phyloP scores from a whole-genome alignment of 768 basidiomycete genomes.

The Gloeophyllum trabeum region DNA sequence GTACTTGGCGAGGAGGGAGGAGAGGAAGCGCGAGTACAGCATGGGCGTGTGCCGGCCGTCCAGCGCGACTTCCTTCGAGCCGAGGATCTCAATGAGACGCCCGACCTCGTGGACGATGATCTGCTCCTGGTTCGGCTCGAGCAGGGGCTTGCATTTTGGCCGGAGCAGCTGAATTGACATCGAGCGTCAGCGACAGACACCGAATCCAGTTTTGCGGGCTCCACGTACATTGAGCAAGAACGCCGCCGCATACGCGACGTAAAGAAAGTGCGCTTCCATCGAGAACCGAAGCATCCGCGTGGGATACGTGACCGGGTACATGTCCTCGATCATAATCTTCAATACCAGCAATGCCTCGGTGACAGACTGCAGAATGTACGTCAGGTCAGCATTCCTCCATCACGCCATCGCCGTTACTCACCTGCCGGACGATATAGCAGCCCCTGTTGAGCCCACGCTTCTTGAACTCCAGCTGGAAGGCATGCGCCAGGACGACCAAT shows the following conservation, averaged over 20 bases:
- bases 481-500: conserved; percentile 6
- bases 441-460: conserved; percentile 2
- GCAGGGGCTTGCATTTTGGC: conserved; percentile 11
- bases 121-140: conserved; percentile 20
- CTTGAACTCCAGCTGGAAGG: conserved; percentile 6
- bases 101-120: conserved; percentile 32
- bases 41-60: conserved; percentile 47
- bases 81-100: conserved; percentile 32
- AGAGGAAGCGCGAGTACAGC: conserved; percentile 45
- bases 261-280: conserved; percentile 4
- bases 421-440: too few relatives aligned
- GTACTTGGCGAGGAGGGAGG: conserved; percentile 32
- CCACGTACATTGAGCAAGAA: neutral
- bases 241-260: neutral
- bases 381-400: too few relatives aligned
- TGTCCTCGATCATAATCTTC: conserved; percentile 2
- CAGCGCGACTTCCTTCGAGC: conserved; percentile 37
- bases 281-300: conserved; percentile 9
- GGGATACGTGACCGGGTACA: conserved; percentile 4
- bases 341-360: conserved; percentile 2
- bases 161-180: conserved; percentile 23
- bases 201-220: neutral
- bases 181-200: conserved; percentile 1
- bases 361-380: conserved; percentile 5
- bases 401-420: too few relatives aligned